Conservation (phyloP, 129 eudicot species). For the Chrysanthemum makinoi region DNA sequence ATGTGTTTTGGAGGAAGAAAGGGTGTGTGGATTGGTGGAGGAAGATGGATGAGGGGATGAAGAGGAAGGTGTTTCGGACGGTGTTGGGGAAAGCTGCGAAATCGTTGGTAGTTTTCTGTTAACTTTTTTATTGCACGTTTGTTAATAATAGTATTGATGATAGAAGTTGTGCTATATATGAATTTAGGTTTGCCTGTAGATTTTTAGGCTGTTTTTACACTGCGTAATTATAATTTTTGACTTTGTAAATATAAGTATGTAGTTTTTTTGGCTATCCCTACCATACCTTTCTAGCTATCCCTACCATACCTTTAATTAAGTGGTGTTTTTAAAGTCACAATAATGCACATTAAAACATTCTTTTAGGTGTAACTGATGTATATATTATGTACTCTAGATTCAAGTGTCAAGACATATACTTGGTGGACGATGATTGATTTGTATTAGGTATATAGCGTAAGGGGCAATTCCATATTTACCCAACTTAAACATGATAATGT, state of each 20-base stretch:
- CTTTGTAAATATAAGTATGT: no score
- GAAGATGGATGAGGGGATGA: slow-evolving; percentile 49
- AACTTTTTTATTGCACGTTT: slow-evolving; percentile 5
- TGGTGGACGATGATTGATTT: slow-evolving; percentile 10
- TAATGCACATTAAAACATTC: neutral
- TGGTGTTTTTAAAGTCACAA: no score
- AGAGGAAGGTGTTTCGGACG: slow-evolving; percentile 38
- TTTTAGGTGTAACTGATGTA: neutral
- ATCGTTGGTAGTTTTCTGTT: slow-evolving; percentile 50
- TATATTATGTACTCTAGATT: neutral
- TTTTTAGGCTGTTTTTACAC: neutral
- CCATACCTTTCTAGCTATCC: neutral
- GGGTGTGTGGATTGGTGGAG: slow-evolving; percentile 98
- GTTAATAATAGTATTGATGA: no score
- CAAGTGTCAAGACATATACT: neutral
- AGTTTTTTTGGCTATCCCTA: neutral
- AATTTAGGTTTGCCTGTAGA: neutral
- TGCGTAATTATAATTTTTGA: no score
- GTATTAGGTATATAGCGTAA: neutral
- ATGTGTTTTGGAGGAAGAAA: slow-evolving; percentile 93
- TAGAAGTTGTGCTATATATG: no score
- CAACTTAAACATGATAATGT: no score
- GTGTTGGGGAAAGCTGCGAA: slow-evolving; percentile 63
- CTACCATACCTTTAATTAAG: neutral
- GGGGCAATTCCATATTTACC: no score